Percentiles rank a stretch among this genome's conserved stretches.
These are phyloP conservation scores for Suillus placidus DNA, from an alignment of 768 basidiomycete species.

Conservation along the genomic window DNA sequence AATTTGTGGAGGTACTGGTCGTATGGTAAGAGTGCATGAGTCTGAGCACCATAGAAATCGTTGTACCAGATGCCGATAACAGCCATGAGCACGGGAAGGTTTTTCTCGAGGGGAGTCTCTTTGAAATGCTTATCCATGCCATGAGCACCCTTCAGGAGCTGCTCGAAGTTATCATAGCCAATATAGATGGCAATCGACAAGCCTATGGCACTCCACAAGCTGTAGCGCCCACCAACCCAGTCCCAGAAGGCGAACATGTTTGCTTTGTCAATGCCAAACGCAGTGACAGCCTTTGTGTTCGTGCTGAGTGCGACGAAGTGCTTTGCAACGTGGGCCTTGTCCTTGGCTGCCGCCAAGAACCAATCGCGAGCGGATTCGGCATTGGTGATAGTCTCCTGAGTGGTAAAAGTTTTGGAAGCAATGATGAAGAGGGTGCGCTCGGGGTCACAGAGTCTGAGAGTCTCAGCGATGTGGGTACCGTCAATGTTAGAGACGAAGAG, in stretches of 20 bases:
- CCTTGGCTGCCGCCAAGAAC: slow-evolving; percentile 86
- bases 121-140: slow-evolving; percentile 98
- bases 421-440: slow-evolving; percentile 97
- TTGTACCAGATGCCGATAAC: slow-evolving; percentile 98
- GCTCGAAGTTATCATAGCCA: slow-evolving; percentile 92
- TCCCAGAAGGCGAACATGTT: slow-evolving; percentile 99
- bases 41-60: slow-evolving; percentile 97
- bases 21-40: slow-evolving; percentile 93
- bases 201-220: slow-evolving; percentile 97
- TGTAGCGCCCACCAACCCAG: slow-evolving; percentile 99
- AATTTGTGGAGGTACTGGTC: slow-evolving; percentile 99
- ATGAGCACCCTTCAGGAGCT: slow-evolving; percentile 89
- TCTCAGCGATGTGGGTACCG: slow-evolving; percentile 95
- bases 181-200: slow-evolving; percentile 91
- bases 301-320: slow-evolving; percentile 99
- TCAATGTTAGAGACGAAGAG: slow-evolving; percentile 98
- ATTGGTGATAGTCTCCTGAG: slow-evolving; percentile 99
- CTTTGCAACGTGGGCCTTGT: slow-evolving; percentile 93
- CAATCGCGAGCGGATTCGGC: slow-evolving; percentile 91
- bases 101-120: slow-evolving; percentile 82
- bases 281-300: slow-evolving; percentile 90
- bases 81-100: slow-evolving; percentile 90
- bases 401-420: slow-evolving; percentile 99
- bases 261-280: slow-evolving; percentile 84
- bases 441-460: slow-evolving; percentile 75